These are phyloP conservation scores for Candida boleticola DNA, from an alignment of 805 yeast species.

Conservation along the genomic window DNA sequence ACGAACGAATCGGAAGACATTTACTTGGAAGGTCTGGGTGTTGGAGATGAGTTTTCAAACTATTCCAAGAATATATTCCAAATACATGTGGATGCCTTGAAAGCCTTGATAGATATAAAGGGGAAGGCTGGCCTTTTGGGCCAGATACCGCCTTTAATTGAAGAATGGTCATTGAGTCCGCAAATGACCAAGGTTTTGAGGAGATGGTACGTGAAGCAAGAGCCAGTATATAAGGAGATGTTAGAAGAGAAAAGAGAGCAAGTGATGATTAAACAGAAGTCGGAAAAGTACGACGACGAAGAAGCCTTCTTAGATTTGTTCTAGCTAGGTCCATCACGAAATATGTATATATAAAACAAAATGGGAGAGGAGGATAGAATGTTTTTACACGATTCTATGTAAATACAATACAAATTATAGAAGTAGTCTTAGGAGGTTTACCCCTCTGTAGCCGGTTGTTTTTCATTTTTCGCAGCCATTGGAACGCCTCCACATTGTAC, in stretches of 20 bases:
- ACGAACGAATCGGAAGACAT: not conserved
- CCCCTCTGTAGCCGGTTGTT: too few relatives aligned
- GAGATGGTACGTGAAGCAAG: slow-evolving; percentile 20
- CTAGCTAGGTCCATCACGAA: too few relatives aligned
- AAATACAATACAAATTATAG: too few relatives aligned
- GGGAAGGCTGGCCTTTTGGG: slow-evolving; percentile 26
- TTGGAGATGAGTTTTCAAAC: slow-evolving; percentile 14
- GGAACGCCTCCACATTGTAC: too few relatives aligned
- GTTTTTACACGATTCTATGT: too few relatives aligned
- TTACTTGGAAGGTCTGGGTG: slow-evolving; percentile 11
- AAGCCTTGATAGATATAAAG: slow-evolving; percentile 24
- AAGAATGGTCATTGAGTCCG: slow-evolving; percentile 36
- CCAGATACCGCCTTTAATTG: slow-evolving; percentile 27
- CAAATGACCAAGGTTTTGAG: slow-evolving; percentile 23
- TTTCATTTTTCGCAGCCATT: slow-evolving; percentile 1
- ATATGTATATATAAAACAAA: too few relatives aligned
- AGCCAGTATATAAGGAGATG: slow-evolving; percentile 19
- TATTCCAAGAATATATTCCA: slow-evolving; percentile 12
- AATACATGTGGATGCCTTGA: slow-evolving; percentile 21
- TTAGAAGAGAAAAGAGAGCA: slow-evolving; percentile 24
- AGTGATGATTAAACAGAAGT: slow-evolving; percentile 19
- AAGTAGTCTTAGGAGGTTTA: too few relatives aligned
- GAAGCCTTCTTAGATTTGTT: slow-evolving; percentile 27
- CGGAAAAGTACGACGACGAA: slow-evolving; percentile 28
- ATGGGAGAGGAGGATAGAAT: too few relatives aligned